Evolutionary conservation across 768 basidiomycete species (phyloP).

Genomic region (Suillus bovinus): DNA sequence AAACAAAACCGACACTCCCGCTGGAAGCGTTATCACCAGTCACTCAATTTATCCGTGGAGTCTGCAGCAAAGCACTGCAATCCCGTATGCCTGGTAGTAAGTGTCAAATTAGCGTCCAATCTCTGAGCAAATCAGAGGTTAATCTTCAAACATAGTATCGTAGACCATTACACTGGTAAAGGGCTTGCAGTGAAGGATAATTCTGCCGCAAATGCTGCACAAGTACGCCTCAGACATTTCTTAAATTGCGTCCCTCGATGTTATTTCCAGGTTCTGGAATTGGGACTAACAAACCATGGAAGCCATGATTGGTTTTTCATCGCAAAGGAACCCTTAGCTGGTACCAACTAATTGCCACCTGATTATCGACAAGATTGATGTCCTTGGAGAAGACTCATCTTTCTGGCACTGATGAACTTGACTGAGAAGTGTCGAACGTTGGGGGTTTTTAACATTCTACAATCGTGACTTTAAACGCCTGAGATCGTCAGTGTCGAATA

Average conservation of each 20-base stretch:
- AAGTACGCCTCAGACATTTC: not conserved
- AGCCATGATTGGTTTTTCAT: constrained; percentile 14
- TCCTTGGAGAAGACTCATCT: not conserved
- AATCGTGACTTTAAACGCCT: not conserved
- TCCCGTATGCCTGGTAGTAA: constrained; percentile 11
- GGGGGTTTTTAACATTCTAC: not conserved
- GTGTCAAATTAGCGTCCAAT: not conserved
- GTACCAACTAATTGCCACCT: not conserved
- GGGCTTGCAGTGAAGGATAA: constrained; percentile 2
- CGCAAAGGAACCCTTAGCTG: constrained; percentile 8
- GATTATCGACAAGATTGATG: not conserved
- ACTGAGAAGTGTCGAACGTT: not conserved
- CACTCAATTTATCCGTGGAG: constrained; percentile 7
- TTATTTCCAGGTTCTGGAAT: not conserved
- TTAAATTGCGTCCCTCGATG: not conserved
- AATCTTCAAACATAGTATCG: not conserved
- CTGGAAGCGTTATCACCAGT: constrained; percentile 2
- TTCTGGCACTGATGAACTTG: not conserved
- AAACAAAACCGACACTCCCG: not conserved
- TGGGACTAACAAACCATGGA: not conserved
- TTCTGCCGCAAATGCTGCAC: constrained; percentile 4
- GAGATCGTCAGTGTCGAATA: not conserved
- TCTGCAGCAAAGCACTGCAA: not conserved
- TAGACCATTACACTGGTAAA: constrained; percentile 7
- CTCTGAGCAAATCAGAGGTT: not conserved